phyloP scores from a whole-genome alignment of 148 eudicot species.

The Fagopyrum homotropicum region DNA sequence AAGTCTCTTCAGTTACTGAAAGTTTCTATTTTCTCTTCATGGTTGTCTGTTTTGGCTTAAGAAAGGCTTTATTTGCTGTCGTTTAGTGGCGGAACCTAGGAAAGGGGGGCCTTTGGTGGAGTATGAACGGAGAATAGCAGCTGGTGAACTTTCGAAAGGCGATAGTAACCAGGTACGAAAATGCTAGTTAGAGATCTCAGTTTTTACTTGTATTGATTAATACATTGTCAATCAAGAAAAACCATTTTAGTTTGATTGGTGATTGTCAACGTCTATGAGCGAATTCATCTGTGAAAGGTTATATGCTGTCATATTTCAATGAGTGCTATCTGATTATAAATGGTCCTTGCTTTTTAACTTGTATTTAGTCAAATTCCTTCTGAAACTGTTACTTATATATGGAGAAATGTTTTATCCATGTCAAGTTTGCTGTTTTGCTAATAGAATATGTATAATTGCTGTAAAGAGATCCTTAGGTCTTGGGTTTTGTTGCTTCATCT shows the following conservation, averaged over 20 bases:
- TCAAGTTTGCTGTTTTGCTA: background rate
- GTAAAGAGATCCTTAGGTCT: background rate
- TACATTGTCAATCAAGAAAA: slow-evolving; percentile 2
- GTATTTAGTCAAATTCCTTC: background rate
- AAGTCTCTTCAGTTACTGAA: background rate
- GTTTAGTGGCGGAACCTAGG: slow-evolving; percentile 24
- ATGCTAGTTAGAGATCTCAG: background rate
- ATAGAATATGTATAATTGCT: background rate
- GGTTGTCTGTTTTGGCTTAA: background rate
- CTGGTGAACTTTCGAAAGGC: slow-evolving; percentile 87
- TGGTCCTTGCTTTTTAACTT: background rate
- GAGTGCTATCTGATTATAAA: background rate
- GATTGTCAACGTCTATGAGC: background rate
- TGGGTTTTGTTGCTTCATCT: background rate
- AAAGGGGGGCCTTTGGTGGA: slow-evolving; percentile 78
- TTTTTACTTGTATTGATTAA: background rate
- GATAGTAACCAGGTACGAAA: slow-evolving; percentile 70
- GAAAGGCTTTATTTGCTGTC: slow-evolving; percentile 18
- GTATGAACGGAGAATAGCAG: slow-evolving; percentile 74
- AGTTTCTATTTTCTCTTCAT: background rate
- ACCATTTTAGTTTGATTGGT: background rate
- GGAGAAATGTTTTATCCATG: background rate
- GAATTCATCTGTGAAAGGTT: background rate
- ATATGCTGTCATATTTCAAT: background rate
- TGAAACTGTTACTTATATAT: background rate